Evolutionary conservation across 1,284 basidiomycete species (phyloP).

Genomic region (Abortiporus biennis): DNA sequence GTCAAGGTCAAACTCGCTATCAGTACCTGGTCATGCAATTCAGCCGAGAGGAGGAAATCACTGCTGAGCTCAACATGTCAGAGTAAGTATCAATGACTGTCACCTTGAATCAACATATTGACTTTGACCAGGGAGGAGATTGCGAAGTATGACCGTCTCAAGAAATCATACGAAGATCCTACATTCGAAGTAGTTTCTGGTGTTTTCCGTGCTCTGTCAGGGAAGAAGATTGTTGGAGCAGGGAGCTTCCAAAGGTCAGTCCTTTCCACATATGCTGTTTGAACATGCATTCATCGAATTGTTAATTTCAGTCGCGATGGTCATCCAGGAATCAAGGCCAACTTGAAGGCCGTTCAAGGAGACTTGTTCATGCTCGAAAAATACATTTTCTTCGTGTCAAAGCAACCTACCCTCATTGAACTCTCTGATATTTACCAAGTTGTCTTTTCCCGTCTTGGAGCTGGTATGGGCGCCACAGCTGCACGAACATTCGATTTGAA

Average conservation of each 20-base stretch:
- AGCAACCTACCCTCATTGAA: constrained; percentile 90
- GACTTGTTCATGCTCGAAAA: constrained; percentile 98
- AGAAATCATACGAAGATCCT: constrained; percentile 89
- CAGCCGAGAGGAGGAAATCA: constrained; percentile 94
- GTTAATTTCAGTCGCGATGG: constrained; percentile 51
- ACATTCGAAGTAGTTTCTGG: constrained; percentile 95
- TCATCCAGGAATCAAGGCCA: constrained; percentile 88
- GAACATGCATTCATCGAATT: background rate
- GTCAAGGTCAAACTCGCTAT: constrained; percentile 97
- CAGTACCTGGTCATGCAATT: constrained; percentile 99
- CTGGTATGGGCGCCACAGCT: constrained; percentile 75
- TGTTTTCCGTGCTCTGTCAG: constrained; percentile 88
- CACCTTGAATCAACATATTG: background rate
- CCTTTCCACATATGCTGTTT: background rate
- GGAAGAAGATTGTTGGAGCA: constrained; percentile 87
- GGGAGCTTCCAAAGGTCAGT: constrained; percentile 80
- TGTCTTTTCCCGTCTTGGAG: constrained; percentile 93
- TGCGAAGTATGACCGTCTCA: constrained; percentile 74
- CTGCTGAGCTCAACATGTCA: constrained; percentile 89
- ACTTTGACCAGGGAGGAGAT: constrained; percentile 55
- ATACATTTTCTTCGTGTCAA: constrained; percentile 97
- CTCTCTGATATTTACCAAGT: constrained; percentile 90
- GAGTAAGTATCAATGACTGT: constrained; percentile 53
- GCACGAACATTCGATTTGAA: constrained; percentile 95
- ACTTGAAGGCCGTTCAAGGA: constrained; percentile 95